Conservation (phyloP, 495 filamentous ascomycete species). For the Neurospora cerealis region DNA sequence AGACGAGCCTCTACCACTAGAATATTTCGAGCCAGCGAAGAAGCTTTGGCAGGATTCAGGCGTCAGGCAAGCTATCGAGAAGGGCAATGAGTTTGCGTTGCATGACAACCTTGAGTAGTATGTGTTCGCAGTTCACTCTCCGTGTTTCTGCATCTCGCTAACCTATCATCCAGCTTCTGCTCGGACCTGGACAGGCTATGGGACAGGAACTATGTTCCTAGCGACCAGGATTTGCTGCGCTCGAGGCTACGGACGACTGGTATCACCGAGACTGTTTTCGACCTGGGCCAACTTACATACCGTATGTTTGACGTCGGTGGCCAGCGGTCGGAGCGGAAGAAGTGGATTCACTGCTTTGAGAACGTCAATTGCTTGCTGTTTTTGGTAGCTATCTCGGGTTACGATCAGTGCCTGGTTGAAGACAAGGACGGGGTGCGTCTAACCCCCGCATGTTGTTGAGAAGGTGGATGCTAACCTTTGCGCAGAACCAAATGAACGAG, state of each 20-base stretch:
- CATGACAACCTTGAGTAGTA: constrained; percentile 95
- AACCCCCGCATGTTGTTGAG: background rate
- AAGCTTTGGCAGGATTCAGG: constrained; percentile 75
- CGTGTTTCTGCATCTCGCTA: background rate
- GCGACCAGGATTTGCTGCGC: constrained; percentile 90
- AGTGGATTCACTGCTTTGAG: constrained; percentile 99
- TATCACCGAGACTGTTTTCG: constrained; percentile 95
- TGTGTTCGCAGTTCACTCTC: constrained; percentile 23
- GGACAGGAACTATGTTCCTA: constrained; percentile 79
- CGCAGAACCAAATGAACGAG: constrained; percentile 99
- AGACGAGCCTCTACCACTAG: constrained; percentile 58
- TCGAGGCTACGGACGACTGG: constrained; percentile 89
- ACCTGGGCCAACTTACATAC: constrained; percentile 89
- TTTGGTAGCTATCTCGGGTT: constrained; percentile 90
- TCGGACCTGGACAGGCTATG: constrained; percentile 82
- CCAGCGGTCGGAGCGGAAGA: constrained; percentile 94
- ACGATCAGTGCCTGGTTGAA: constrained; percentile 94
- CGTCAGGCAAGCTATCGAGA: constrained; percentile 74
- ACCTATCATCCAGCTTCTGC: constrained; percentile 60
- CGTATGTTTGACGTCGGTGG: constrained; percentile 99
- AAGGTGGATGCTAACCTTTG: constrained; percentile 11
- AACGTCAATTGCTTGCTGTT: constrained; percentile 91
- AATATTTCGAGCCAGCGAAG: constrained; percentile 69
- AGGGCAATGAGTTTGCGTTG: constrained; percentile 92
- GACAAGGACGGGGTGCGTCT: constrained; percentile 87